A percentile compares a stretch with the other conserved stretches of the same genome.
Evolutionary conservation across 257 asterid species (phyloP).

Genomic region (Lantana camara): DNA sequence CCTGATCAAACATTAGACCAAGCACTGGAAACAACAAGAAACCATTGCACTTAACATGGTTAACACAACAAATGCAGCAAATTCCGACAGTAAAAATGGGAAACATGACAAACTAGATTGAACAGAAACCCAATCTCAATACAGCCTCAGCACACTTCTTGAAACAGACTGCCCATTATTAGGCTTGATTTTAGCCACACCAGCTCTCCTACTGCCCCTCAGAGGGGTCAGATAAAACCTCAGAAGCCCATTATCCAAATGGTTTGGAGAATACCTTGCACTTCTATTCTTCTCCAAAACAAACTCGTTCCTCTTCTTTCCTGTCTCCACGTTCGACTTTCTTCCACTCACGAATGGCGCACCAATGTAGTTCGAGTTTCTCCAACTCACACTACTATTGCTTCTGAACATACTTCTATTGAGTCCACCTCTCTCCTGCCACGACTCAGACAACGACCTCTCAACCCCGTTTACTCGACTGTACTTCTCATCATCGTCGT

Average conservation of each 20-base stretch:
- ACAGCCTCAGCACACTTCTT: conserved; percentile 60
- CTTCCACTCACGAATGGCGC: conserved; percentile 59
- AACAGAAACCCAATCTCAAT: conserved; percentile 43
- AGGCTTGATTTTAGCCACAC: conserved; percentile 56
- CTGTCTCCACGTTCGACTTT: conserved; percentile 56
- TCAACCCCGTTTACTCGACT: conserved; percentile 68
- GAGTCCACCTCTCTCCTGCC: conserved; percentile 60
- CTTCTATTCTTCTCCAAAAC: conserved; percentile 83
- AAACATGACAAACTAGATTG: conserved; percentile 24
- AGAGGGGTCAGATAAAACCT: conserved; percentile 79
- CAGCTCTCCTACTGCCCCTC: conserved; percentile 76
- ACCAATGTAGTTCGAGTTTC: conserved; percentile 47
- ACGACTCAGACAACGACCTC: conserved; percentile 68
- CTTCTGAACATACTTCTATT: conserved; percentile 58
- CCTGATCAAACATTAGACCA: conserved; percentile 31
- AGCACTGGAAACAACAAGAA: conserved; percentile 38
- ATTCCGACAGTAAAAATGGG: conserved; percentile 26
- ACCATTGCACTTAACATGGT: conserved; percentile 23
- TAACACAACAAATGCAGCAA: conserved; percentile 49
- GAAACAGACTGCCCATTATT: conserved; percentile 67
- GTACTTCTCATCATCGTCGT: conserved; percentile 51
- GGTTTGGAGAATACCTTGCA: conserved; percentile 70
- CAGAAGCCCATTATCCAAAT: conserved; percentile 73
- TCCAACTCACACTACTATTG: conserved; percentile 85
- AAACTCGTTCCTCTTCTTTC: conserved; percentile 60